Conservation (phyloP, 73 alveolate genomes). For the Blepharisma japonicum region DNA sequence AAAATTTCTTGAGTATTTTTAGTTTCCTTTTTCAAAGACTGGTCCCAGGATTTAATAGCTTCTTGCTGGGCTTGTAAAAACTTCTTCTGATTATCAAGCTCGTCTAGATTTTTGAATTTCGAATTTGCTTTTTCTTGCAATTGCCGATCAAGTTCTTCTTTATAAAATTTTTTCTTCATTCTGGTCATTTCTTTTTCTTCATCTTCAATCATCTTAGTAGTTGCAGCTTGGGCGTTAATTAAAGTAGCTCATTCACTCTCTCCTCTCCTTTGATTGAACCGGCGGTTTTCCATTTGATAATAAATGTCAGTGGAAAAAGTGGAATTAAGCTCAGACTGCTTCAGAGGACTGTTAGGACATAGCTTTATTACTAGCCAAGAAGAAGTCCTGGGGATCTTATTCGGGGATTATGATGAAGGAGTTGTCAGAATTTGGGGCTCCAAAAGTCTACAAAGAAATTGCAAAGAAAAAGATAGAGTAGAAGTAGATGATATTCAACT, state of each 20-base stretch:
- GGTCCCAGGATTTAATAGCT: background rate
- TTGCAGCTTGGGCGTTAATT: too few relatives aligned
- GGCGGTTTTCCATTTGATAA: background rate
- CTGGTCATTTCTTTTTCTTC: constrained; percentile 10
- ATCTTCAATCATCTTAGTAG: background rate
- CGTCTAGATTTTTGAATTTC: background rate
- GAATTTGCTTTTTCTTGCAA: background rate
- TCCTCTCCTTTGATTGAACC: too few relatives aligned
- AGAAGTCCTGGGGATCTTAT: constrained; percentile 49
- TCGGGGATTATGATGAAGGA: constrained; percentile 33
- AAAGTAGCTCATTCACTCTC: too few relatives aligned
- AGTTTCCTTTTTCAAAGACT: background rate
- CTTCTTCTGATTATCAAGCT: background rate
- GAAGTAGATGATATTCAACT: constrained; percentile 61
- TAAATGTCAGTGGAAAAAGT: constrained; percentile 5
- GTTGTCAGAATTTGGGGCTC: constrained; percentile 28
- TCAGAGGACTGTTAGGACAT: constrained; percentile 18
- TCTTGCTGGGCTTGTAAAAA: background rate
- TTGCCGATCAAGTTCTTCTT: constrained; percentile 38
- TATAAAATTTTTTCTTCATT: background rate
- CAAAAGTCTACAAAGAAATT: constrained; percentile 24
- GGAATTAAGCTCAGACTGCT: background rate
- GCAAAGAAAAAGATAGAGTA: constrained; percentile 67
- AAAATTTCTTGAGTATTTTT: background rate
- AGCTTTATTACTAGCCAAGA: constrained; percentile 40